Evolutionary conservation across 306 rosid genomes (phyloP), one percentile per base, ranked within the genome.

Genomic region (Cicer yamashitae): DNA sequence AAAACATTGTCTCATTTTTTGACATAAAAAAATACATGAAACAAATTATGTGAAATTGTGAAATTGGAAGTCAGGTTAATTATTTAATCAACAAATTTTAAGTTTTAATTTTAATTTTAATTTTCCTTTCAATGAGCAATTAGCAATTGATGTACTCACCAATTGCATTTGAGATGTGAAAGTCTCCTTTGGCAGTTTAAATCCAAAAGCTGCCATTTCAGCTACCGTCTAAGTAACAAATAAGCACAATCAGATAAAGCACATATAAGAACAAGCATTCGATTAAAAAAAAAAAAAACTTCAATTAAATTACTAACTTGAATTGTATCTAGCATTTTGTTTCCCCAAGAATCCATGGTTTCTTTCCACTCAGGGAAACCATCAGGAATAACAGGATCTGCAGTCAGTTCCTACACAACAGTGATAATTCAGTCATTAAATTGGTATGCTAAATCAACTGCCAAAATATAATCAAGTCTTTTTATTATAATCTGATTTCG

Each of bases 181-280:
- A 61, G 97, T 91, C 82, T 91, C 88, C 79, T 83, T 93, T 43
- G 89, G 89, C 84, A 88, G 85, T 60, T 89, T 91, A 82, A 93
- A 93, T 11, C 93, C 96, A 82, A 93, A 86, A 77, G 97, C 92
- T 71, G 92, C 93, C 98, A 93, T 91, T 82, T 89, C 96, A 70
- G 98, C 91, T 73, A 91, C 98, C 58, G 87, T 92, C 98, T 93
- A 84, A 39, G 20, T 38, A 72, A 70, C 66, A 84, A 48, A 71
- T 11, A 47, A 7, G 12, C n/a, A 18, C 67, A 62, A 39, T 72
- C 43, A 65, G 71, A 57, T 44, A 51, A 63, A 50, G 18, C 37
- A 66, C 38, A 40, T 13, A 30, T 30, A 30, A 30, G 5, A 30
- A 3, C 37, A 30, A 3, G 37, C 0, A 30, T 30, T 30, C 37